These are phyloP conservation scores for Paramecium biaurelia DNA, from an alignment of 73 alveolate genomes.

Conservation along the genomic window DNA sequence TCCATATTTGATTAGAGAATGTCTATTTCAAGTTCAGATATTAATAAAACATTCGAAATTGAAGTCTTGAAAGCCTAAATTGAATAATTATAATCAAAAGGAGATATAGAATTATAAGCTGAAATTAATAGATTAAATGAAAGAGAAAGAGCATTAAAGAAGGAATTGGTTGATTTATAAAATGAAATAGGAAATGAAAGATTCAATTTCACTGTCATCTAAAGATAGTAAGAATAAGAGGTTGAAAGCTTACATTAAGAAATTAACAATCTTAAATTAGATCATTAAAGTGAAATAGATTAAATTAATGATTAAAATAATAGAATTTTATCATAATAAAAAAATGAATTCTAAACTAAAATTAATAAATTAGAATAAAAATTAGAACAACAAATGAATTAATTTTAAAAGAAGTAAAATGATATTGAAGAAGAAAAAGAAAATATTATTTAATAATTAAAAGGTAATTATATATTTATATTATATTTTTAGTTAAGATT, in stretches of 20 bases:
- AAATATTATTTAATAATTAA: not conserved
- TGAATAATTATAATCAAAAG: slow-evolving; percentile 5
- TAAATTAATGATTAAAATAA: not conserved
- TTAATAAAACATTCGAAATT: not conserved
- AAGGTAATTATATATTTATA: not conserved
- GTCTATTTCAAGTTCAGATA: not conserved
- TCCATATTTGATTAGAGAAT: not conserved
- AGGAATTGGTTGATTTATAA: slow-evolving; percentile 37
- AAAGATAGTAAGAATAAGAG: not conserved
- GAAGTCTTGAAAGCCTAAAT: slow-evolving; percentile 10
- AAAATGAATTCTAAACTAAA: not conserved
- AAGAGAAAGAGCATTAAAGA: slow-evolving; percentile 30
- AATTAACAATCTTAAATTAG: not conserved
- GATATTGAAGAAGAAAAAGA: not conserved
- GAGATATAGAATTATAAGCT: slow-evolving; percentile 37
- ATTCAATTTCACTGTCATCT: not conserved
- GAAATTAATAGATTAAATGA: slow-evolving; percentile 53
- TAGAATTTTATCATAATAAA: not conserved
- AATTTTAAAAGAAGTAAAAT: not conserved
- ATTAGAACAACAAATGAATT: not conserved
- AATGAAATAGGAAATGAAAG: slow-evolving; percentile 27
- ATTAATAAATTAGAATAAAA: not conserved
- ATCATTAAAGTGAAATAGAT: not conserved
- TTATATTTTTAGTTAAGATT: not conserved
- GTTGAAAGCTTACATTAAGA: slow-evolving; percentile 15